Percentiles rank a stretch among this genome's conserved stretches.
phyloP scores from a whole-genome alignment of 164 flowering plant genomes.

The Magnolia changhungtana region DNA sequence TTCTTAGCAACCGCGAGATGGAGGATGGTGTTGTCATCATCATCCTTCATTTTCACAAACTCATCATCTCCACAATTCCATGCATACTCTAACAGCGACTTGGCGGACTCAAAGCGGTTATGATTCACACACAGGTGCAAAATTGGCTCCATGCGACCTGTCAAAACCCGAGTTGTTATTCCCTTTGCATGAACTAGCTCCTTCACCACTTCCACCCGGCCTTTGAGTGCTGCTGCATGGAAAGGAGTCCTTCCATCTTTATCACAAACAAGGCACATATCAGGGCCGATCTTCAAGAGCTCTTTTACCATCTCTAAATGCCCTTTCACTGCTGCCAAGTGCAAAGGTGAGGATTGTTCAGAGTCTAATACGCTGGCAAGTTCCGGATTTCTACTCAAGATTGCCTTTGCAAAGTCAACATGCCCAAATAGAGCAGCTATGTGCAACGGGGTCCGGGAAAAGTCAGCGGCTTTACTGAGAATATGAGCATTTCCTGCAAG shows the following conservation, averaged over 20 bases:
- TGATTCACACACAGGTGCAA: too few species aligned
- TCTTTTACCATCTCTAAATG: constrained; percentile 43
- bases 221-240: constrained; percentile 26
- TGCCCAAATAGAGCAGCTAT: not conserved
- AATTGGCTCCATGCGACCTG: too few species aligned
- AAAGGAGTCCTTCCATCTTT: constrained; percentile 44
- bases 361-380: constrained; percentile 32
- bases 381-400: constrained; percentile 33
- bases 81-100: too few species aligned
- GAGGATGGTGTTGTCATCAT: too few species aligned
- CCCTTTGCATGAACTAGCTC: too few species aligned
- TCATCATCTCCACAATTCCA: too few species aligned
- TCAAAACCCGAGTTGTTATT: too few species aligned
- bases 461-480: not conserved
- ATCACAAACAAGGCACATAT: constrained; percentile 36
- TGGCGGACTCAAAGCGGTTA: too few species aligned
- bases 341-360: constrained; percentile 42
- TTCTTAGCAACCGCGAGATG: too few species aligned
- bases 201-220: too few species aligned
- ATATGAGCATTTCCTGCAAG: not conserved
- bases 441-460: not conserved
- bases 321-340: constrained; percentile 46
- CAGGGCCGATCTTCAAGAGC: constrained; percentile 33
- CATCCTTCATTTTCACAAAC: too few species aligned
- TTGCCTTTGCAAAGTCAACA: constrained; percentile 37